Conservation (phyloP, 75 land plant species). For the Cunninghamia lanceolata region DNA sequence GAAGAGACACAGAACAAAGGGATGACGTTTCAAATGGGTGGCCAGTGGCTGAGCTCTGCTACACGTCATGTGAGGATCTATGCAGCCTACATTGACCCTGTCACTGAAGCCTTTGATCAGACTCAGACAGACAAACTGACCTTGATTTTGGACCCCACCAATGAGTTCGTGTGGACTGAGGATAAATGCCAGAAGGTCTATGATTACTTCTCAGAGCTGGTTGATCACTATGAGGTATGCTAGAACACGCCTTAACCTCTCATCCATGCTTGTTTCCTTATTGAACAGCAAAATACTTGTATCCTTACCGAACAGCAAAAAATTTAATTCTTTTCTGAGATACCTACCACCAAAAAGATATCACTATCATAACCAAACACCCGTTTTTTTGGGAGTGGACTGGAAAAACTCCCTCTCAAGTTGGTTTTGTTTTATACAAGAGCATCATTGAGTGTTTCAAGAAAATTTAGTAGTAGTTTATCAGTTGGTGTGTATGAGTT, state of each 20-base stretch:
- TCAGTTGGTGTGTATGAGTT: neutral
- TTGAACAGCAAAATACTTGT: neutral
- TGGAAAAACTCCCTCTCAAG: neutral
- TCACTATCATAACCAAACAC: neutral
- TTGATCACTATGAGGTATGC: conserved; percentile 79
- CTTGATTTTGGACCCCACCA: conserved; percentile 77
- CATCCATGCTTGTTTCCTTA: neutral
- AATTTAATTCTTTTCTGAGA: no score
- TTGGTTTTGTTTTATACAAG: neutral
- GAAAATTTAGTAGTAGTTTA: no score
- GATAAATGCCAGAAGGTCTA: conserved; percentile 77
- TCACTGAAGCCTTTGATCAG: conserved; percentile 75
- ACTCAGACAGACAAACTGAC: conserved; percentile 89
- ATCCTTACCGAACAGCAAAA: neutral
- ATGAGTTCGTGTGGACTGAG: conserved; percentile 82
- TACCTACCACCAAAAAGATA: neutral
- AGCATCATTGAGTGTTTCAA: neutral
- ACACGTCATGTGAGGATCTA: conserved; percentile 84
- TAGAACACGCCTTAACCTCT: neutral
- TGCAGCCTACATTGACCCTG: conserved; percentile 83
- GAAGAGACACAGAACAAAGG: conserved; percentile 41
- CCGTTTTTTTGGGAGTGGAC: neutral
- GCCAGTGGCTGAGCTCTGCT: conserved; percentile 81
- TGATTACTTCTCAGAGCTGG: conserved; percentile 70
- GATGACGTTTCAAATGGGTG: conserved; percentile 58